phyloP scores from a whole-genome alignment of 106 monocot genomes.

The Vanilla planifolia region DNA sequence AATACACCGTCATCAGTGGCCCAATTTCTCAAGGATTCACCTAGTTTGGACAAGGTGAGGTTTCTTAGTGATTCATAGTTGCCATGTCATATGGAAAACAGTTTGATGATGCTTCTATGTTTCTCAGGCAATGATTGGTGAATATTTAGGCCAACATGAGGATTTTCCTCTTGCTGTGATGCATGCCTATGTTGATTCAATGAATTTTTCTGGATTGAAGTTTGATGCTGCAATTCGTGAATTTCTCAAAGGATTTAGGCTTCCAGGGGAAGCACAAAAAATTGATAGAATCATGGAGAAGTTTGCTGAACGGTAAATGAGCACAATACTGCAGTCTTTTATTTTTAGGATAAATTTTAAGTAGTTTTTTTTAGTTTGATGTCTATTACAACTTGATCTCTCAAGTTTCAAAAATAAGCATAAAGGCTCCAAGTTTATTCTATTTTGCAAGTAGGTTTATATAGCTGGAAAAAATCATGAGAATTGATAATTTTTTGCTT shows the following conservation, averaged over 20 bases:
- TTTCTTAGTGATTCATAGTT: conserved; percentile 1
- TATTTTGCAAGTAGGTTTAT: too few species aligned
- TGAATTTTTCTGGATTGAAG: conserved; percentile 86
- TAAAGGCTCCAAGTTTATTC: too few species aligned
- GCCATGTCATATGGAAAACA: background rate
- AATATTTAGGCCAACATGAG: conserved; percentile 96
- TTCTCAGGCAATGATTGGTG: conserved; percentile 82
- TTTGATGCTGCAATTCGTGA: conserved; percentile 97
- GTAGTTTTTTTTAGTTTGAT: background rate
- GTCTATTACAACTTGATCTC: too few species aligned
- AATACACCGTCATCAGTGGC: conserved; percentile 65
- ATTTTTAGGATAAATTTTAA: background rate
- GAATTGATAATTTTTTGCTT: too few species aligned
- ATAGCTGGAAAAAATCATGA: too few species aligned
- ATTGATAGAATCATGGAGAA: conserved; percentile 99
- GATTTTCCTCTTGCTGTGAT: conserved; percentile 93
- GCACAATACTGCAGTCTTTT: background rate
- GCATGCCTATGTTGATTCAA: conserved; percentile 99
- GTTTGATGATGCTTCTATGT: conserved; percentile 9
- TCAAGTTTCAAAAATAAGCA: too few species aligned
- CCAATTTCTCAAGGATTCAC: conserved; percentile 74
- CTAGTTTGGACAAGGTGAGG: conserved; percentile 80
- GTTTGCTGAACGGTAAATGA: conserved; percentile 88
- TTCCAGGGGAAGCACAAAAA: conserved; percentile 99
- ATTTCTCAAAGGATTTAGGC: conserved; percentile 82